A percentile compares a stretch with the other conserved stretches of the same genome.
These are phyloP conservation scores for Pseudogymnoascus sp. DNA, from an alignment of 2,329 filamentous ascomycete genomes.

Conservation along the genomic window DNA sequence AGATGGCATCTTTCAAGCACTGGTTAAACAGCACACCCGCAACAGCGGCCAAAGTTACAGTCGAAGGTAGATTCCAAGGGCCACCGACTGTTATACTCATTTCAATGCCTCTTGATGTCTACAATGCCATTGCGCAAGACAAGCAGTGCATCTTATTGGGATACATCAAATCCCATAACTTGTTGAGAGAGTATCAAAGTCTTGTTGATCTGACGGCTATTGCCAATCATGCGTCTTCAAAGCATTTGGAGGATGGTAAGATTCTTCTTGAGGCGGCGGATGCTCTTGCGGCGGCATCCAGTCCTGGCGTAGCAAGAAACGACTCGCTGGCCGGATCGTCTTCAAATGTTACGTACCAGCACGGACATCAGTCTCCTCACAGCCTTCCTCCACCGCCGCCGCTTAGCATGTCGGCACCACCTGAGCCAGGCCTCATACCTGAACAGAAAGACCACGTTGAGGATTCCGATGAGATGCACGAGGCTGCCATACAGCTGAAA, in stretches of 20 bases:
- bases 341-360: conserved; percentile 9
- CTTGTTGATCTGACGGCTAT: conserved; percentile 42
- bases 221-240: conserved; percentile 38
- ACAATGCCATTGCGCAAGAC: conserved; percentile 58
- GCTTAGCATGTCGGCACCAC: background rate
- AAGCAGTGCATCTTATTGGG: conserved; percentile 61
- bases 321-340: conserved; percentile 30
- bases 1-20: conserved; percentile 59
- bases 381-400: background rate
- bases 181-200: conserved; percentile 56
- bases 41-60: conserved; percentile 50
- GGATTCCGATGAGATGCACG: conserved; percentile 63
- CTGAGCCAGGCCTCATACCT: conserved; percentile 17
- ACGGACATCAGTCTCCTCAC: background rate
- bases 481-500: conserved; percentile 60
- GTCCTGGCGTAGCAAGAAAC: conserved; percentile 35
- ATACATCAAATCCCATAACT: conserved; percentile 60
- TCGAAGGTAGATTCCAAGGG: conserved; percentile 62
- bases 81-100: conserved; percentile 60
- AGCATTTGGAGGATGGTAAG: conserved; percentile 50
- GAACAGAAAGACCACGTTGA: conserved; percentile 45
- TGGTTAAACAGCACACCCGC: conserved; percentile 56
- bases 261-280: conserved; percentile 42
- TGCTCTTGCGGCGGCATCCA: conserved; percentile 25
- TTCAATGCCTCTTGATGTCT: conserved; percentile 57